These are phyloP conservation scores for Amaranthus cruentus DNA, from an alignment of 148 eudicot genomes.

Conservation along the genomic window DNA sequence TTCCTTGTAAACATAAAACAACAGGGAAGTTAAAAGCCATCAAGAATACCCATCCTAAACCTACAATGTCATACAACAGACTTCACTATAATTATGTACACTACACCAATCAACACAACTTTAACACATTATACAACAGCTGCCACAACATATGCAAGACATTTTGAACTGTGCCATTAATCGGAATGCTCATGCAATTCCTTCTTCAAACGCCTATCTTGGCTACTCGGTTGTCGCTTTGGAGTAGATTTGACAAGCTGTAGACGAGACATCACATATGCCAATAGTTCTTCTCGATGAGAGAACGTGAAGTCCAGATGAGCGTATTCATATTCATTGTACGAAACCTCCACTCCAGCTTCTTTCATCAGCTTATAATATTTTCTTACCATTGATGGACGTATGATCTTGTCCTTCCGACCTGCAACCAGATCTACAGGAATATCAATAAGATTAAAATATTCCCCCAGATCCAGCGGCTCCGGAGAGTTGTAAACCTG, in stretches of 20 bases:
- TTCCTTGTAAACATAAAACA: constrained; percentile 19
- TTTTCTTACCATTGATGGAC: constrained; percentile 81
- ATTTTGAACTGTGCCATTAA: neutral
- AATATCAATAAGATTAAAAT: constrained; percentile 63
- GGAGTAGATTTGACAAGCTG: constrained; percentile 52
- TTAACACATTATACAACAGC: neutral
- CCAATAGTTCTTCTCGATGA: constrained; percentile 83
- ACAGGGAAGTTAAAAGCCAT: constrained; percentile 18
- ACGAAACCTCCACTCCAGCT: constrained; percentile 65
- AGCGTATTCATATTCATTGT: constrained; percentile 81
- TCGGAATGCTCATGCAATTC: constrained; percentile 17
- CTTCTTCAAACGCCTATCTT: neutral
- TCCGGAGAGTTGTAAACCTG: constrained; percentile 64
- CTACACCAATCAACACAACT: constrained; percentile 13
- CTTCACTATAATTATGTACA: constrained; percentile 18
- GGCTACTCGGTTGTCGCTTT: constrained; percentile 7
- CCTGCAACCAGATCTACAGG: constrained; percentile 95
- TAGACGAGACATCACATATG: constrained; percentile 80
- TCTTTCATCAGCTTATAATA: constrained; percentile 65
- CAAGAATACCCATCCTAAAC: neutral
- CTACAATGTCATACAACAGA: constrained; percentile 9
- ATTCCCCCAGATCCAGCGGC: constrained; percentile 74
- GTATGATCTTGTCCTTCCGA: constrained; percentile 75
- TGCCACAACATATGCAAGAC: neutral
- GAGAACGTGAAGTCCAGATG: constrained; percentile 94